Percentiles rank a stretch among this genome's conserved stretches.
These are phyloP conservation scores for Trichoderma sp. DNA, from an alignment of 2,329 filamentous ascomycete genomes.

Conservation along the genomic window DNA sequence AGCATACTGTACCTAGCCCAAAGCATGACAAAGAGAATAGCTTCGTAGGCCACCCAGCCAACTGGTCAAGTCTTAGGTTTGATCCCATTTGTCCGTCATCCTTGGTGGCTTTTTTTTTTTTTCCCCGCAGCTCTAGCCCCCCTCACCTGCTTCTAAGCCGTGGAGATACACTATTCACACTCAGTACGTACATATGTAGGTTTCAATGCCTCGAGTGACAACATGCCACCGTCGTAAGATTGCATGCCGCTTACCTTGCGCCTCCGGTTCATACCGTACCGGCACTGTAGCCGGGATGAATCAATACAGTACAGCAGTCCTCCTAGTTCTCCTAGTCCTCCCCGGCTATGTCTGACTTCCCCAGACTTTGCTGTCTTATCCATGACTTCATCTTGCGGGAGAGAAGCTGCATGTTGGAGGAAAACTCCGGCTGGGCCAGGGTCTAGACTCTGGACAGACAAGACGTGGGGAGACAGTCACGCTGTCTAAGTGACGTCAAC, in stretches of 20 bases:
- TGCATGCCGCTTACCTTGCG: neutral
- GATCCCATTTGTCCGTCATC: slow-evolving; percentile 1
- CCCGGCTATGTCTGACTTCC: slow-evolving; percentile 1
- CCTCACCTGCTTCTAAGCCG: neutral
- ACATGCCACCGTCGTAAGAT: slow-evolving; percentile 14
- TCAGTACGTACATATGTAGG: neutral
- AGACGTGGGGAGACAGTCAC: neutral
- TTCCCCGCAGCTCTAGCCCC: neutral
- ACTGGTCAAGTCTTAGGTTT: neutral
- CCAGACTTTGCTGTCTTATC: slow-evolving; percentile 5
- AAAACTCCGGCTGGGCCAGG: slow-evolving; percentile 4
- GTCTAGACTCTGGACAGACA: neutral
- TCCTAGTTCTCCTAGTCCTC: neutral
- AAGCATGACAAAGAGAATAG: neutral
- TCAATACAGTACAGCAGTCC: too few species aligned
- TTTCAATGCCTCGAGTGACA: neutral
- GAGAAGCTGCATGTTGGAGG: neutral
- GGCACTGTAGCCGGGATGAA: slow-evolving; percentile 3
- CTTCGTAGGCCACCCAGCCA: neutral
- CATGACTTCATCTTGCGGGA: slow-evolving; percentile 17
- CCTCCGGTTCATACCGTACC: neutral
- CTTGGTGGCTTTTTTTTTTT: neutral
- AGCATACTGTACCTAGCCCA: neutral
- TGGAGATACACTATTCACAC: neutral
- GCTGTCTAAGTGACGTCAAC: slow-evolving; percentile 3